These are phyloP conservation scores for Acacia concinna DNA, from an alignment of 331 rosid species.

Conservation along the genomic window DNA sequence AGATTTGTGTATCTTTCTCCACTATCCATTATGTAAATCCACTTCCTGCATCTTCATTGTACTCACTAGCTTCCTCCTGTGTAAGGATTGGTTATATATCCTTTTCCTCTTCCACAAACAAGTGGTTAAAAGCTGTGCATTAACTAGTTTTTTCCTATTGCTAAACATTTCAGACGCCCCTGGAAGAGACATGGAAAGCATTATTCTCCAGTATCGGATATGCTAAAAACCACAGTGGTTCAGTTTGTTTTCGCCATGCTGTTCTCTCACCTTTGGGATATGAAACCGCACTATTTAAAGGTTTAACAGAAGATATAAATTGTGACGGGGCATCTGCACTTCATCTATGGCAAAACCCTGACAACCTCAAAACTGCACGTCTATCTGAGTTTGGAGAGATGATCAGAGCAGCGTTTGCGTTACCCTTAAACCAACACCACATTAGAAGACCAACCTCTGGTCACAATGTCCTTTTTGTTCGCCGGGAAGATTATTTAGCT, in stretches of 20 bases:
- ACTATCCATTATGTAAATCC: not conserved
- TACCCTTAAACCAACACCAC: conserved; percentile 54
- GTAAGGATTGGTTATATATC: not conserved
- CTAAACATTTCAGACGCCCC: conserved; percentile 53
- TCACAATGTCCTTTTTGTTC: conserved; percentile 78
- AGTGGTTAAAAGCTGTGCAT: not conserved
- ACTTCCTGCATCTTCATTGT: conserved; percentile 1
- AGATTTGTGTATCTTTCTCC: conserved; percentile 13
- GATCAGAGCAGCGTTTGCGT: conserved; percentile 72
- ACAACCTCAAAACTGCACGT: conserved; percentile 74
- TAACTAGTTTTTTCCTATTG: conserved; percentile 23
- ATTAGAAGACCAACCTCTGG: conserved; percentile 45
- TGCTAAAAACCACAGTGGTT: conserved; percentile 73
- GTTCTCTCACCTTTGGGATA: conserved; percentile 89
- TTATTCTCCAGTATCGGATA: conserved; percentile 81
- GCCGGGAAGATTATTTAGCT: conserved; percentile 91
- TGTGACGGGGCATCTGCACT: conserved; percentile 73
- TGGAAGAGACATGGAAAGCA: conserved; percentile 93
- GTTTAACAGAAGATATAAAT: conserved; percentile 60
- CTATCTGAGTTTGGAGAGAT: conserved; percentile 95
- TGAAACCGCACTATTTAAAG: conserved; percentile 80
- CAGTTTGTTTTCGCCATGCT: conserved; percentile 91
- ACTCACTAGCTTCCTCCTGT: not conserved
- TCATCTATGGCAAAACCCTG: conserved; percentile 73
- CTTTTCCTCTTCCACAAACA: not conserved